These are phyloP conservation scores for Didymella exigua DNA, from an alignment of 2,329 filamentous ascomycete species.

Conservation along the genomic window DNA sequence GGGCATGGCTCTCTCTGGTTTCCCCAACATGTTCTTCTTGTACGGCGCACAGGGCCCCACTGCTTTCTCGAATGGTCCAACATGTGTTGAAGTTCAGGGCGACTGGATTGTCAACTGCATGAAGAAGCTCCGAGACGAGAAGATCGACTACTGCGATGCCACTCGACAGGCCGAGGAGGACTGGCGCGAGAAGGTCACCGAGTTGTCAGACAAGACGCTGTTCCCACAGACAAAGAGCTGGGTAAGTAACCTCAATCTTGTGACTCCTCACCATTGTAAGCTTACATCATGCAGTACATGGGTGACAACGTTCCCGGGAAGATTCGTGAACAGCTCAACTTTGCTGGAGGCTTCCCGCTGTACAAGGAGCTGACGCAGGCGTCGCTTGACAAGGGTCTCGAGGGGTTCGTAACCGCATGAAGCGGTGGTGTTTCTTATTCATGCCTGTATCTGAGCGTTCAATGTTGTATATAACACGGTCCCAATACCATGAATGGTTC, in stretches of 20 bases:
- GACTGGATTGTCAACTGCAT: slow-evolving; percentile 55
- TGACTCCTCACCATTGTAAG: neutral
- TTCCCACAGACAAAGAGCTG: slow-evolving; percentile 35
- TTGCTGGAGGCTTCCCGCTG: slow-evolving; percentile 50
- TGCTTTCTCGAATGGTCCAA: slow-evolving; percentile 55
- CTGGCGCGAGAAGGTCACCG: slow-evolving; percentile 50
- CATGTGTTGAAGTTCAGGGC: slow-evolving; percentile 52
- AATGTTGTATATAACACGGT: neutral
- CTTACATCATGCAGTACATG: slow-evolving; percentile 48
- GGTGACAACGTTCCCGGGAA: slow-evolving; percentile 55
- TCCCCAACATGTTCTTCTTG: slow-evolving; percentile 40
- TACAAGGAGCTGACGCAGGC: slow-evolving; percentile 50
- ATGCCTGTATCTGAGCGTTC: neutral
- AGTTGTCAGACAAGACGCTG: slow-evolving; percentile 50
- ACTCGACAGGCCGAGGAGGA: slow-evolving; percentile 51
- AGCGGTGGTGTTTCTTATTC: neutral
- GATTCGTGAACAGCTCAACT: slow-evolving; percentile 53
- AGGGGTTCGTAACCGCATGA: slow-evolving; percentile 43
- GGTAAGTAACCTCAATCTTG: neutral
- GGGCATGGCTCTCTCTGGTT: slow-evolving; percentile 50
- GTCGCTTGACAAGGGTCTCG: slow-evolving; percentile 46
- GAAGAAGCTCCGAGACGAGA: slow-evolving; percentile 45
- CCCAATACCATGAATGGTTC: neutral
- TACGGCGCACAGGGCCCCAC: slow-evolving; percentile 56
- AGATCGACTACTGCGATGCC: slow-evolving; percentile 49